These are phyloP conservation scores for Colletotrichum kahawae DNA, from an alignment of 2,329 filamentous ascomycete species.

Conservation along the genomic window DNA sequence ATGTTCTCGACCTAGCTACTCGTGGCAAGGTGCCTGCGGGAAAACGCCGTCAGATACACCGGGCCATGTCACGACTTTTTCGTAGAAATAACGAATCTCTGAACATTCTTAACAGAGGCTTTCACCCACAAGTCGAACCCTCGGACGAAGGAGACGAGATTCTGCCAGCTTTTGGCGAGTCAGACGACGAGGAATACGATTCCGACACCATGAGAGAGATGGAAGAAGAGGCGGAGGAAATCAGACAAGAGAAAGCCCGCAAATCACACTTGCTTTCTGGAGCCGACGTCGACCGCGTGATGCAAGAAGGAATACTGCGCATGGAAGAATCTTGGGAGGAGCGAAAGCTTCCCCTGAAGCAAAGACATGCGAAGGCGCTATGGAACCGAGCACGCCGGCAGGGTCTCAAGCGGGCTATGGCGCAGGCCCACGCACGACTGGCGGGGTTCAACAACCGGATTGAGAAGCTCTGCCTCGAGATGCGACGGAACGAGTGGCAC, in stretches of 20 bases:
- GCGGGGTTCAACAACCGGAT: constrained; percentile 56
- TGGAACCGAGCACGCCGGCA: constrained; percentile 64
- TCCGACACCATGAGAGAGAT: constrained; percentile 67
- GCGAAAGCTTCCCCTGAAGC: constrained; percentile 59
- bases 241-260: constrained; percentile 17
- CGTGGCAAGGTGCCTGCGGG: constrained; percentile 40
- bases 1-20: neutral
- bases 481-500: constrained; percentile 58
- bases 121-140: constrained; percentile 58
- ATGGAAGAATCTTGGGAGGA: constrained; percentile 62
- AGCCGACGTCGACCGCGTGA: constrained; percentile 53
- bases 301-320: constrained; percentile 58
- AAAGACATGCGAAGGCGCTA: constrained; percentile 60
- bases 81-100: constrained; percentile 22
- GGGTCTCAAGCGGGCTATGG: constrained; percentile 44
- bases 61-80: constrained; percentile 45
- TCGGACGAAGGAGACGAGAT: constrained; percentile 43
- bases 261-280: constrained; percentile 37
- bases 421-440: constrained; percentile 46
- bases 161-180: constrained; percentile 30
- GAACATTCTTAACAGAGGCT: constrained; percentile 1
- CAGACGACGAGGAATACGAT: constrained; percentile 56
- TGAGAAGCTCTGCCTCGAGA: constrained; percentile 56
- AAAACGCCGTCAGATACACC: constrained; percentile 47
- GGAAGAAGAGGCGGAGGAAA: constrained; percentile 55